Conservation (phyloP, 192 early-diverging fungal genomes). For the Tieghemiomyces parasiticus region DNA sequence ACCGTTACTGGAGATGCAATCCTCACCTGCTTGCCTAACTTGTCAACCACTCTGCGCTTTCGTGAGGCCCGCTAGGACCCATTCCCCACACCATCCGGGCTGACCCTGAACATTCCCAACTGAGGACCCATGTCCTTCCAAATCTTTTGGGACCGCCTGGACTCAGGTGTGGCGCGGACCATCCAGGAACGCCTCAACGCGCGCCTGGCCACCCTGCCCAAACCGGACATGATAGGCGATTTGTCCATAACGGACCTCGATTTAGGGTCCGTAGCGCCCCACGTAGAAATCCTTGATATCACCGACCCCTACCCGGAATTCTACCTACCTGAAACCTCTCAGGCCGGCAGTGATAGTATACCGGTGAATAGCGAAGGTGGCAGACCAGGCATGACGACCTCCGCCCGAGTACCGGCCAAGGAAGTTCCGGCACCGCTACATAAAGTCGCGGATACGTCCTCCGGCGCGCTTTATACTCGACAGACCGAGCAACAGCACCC, state of each 20-base stretch:
- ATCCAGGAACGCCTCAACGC: conserved; percentile 48
- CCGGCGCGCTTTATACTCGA: neutral
- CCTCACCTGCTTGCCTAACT: too few species aligned
- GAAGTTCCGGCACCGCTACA: neutral
- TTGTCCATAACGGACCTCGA: conserved; percentile 46
- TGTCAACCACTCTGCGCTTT: too few species aligned
- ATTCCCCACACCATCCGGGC: too few species aligned
- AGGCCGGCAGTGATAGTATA: neutral
- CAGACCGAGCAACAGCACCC: neutral
- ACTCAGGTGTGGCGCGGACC: conserved; percentile 38
- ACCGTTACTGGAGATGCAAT: too few species aligned
- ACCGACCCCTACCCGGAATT: conserved; percentile 65
- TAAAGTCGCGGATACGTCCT: neutral
- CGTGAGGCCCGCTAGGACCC: too few species aligned
- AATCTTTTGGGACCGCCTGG: conserved; percentile 54
- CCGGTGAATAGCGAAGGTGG: neutral
- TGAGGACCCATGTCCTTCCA: conserved; percentile 61
- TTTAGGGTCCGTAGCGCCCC: conserved; percentile 53
- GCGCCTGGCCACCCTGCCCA: conserved; percentile 40
- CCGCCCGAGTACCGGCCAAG: neutral
- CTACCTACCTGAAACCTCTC: conserved; percentile 34
- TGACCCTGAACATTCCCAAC: too few species aligned
- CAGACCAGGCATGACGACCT: neutral
- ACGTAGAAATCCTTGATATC: conserved; percentile 51
- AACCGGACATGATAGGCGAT: conserved; percentile 56